These are phyloP conservation scores for Aspergillus proliferans DNA, from an alignment of 2,329 filamentous ascomycete genomes.

Conservation along the genomic window DNA sequence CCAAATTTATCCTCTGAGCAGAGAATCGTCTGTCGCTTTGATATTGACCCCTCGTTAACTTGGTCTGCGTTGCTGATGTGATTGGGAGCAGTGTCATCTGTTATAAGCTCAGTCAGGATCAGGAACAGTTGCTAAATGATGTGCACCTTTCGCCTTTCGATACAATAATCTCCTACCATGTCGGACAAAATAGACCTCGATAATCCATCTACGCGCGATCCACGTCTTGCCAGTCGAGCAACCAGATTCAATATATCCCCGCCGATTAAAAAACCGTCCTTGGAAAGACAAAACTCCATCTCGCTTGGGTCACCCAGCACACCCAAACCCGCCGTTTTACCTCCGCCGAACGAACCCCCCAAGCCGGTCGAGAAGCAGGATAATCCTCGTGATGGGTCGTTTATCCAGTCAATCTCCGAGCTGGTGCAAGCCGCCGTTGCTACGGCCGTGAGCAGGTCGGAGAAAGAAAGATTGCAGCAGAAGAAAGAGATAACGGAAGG, in stretches of 20 bases:
- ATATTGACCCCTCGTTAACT: no score
- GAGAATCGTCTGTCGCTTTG: no score
- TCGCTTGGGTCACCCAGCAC: background rate
- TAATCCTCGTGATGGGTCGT: conserved; percentile 32
- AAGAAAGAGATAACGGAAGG: conserved; percentile 30
- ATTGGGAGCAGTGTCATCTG: no score
- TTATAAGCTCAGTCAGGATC: no score
- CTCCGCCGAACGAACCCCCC: background rate
- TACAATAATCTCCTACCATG: conserved; percentile 1
- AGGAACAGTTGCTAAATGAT: background rate
- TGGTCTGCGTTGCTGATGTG: no score
- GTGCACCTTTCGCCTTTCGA: background rate
- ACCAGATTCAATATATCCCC: background rate
- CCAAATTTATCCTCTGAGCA: no score
- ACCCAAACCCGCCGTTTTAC: background rate
- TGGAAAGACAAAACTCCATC: background rate
- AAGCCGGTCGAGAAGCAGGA: conserved; percentile 1
- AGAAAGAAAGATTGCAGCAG: conserved; percentile 20
- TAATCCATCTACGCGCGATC: conserved; percentile 13
- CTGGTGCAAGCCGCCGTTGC: conserved; percentile 19
- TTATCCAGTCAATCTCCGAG: conserved; percentile 21
- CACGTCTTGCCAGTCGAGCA: conserved; percentile 12
- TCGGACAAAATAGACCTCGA: conserved; percentile 9
- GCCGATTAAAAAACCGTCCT: background rate
- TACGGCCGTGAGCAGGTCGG: conserved; percentile 17